These are phyloP conservation scores for Sarcomyxa edulis DNA, from an alignment of 768 basidiomycete genomes.

Conservation along the genomic window DNA sequence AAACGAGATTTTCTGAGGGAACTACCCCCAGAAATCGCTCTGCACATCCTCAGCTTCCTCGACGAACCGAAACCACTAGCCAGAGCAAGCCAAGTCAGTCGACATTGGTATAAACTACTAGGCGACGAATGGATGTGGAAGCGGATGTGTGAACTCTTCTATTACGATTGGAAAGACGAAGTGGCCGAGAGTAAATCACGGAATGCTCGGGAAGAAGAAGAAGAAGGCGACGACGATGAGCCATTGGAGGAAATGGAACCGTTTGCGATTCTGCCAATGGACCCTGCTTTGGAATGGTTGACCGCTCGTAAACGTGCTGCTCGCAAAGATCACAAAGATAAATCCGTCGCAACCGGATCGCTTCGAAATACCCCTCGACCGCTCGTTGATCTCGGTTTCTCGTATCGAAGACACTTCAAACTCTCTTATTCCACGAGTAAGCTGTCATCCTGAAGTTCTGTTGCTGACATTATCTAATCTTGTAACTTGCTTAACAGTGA, in stretches of 20 bases:
- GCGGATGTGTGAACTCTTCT: conserved; percentile 55
- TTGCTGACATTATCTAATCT: no score
- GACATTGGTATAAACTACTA: conserved; percentile 64
- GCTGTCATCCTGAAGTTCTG: conserved; percentile 15
- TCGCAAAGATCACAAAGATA: conserved; percentile 5
- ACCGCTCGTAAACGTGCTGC: conserved; percentile 19
- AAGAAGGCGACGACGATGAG: conserved; percentile 24
- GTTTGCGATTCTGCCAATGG: conserved; percentile 29
- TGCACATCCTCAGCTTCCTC: conserved; percentile 73
- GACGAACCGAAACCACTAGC: conserved; percentile 71
- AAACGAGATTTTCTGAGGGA: conserved; percentile 57
- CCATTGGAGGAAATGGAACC: conserved; percentile 26
- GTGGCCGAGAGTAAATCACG: neutral
- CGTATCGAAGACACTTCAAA: conserved; percentile 70
- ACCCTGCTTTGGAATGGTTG: conserved; percentile 34
- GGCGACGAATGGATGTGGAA: conserved; percentile 81
- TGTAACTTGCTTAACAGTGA: conserved; percentile 43
- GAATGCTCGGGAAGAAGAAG: no score
- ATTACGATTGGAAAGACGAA: conserved; percentile 4
- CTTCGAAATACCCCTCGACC: no score
- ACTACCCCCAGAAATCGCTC: conserved; percentile 63
- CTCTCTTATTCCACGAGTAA: conserved; percentile 66
- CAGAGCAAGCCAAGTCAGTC: conserved; percentile 64
- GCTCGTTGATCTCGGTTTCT: conserved; percentile 29
- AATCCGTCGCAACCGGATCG: no score